Evolutionary conservation across 2,329 filamentous ascomycete genomes (phyloP), one percentile per base, ranked within the genome.

Genomic region (Aphanoascus verrucosus): DNA sequence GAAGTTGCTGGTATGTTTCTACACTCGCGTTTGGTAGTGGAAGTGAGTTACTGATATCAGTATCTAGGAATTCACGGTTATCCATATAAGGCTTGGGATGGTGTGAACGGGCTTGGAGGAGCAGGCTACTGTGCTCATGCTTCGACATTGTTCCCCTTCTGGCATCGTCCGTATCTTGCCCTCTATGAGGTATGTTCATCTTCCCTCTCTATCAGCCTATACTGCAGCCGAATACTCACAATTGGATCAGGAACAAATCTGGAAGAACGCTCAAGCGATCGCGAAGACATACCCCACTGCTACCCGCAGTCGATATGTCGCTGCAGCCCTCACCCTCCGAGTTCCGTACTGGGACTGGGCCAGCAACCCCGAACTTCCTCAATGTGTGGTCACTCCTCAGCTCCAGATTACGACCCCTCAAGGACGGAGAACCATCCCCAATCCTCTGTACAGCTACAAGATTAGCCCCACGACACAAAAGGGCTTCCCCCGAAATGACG

Each of bases 101-200:
- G 68, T 17, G 77, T 72, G 0, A 59, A 65, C 47, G 71, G 75
- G 1, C 63, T 73, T 1, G 79, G 78, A 1, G 70, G 74, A 38
- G 74, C 77, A 14, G 88, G 87, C 48, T 94, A 89, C 66, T 94
- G 88, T 66, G 80, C 80, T 12, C 88, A 94, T 68, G 79, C 76
- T 20, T 86, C 85, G 1, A 80, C 84, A 40, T 72, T 93, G 14
- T 93, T 94, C 65, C 80, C 84, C 38, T 78, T 83, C 38, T 94
- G 88, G 88, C 88, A 94, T 73, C 80, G 88, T 48, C 85, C 87
- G 0, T 94, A 91, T 67, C 73, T 93, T 53, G 73, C 79, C 8
- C 68, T 84, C 8, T 81, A 72, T 58, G 76, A 85, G 69, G 78
- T 79, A 60, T 47, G 63, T 49, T 20, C 32, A 19, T 44, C 9